A percentile compares a stretch with the other conserved stretches of the same genome.
These are phyloP conservation scores for Apostasia ramifera DNA, from an alignment of 106 monocot species.

Conservation along the genomic window DNA sequence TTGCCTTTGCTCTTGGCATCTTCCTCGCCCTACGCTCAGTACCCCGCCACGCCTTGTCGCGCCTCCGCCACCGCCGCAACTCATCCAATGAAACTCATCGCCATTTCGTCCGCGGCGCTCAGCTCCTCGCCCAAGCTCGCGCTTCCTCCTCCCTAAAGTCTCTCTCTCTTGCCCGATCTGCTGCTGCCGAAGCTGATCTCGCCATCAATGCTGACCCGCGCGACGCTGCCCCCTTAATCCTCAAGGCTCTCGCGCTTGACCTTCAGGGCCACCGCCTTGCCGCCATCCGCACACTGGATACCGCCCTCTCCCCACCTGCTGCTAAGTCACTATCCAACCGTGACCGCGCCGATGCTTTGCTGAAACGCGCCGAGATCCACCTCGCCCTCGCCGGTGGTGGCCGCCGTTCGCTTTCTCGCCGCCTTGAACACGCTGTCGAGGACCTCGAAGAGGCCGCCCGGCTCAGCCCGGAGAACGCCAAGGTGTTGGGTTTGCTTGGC, in stretches of 20 bases:
- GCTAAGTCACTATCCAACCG: constrained; percentile 42
- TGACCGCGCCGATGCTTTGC: constrained; percentile 69
- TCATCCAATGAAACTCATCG: constrained; percentile 37
- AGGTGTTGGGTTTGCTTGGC: constrained; percentile 49
- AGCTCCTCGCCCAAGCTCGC: constrained; percentile 70
- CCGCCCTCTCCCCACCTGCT: constrained; percentile 54
- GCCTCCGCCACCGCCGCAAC: constrained; percentile 35
- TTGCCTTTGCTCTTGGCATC: constrained; percentile 29
- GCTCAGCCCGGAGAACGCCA: constrained; percentile 47
- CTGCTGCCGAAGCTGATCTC: constrained; percentile 47
- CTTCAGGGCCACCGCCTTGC: constrained; percentile 54
- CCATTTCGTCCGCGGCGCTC: constrained; percentile 83
- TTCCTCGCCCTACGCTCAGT: constrained; percentile 47
- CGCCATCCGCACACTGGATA: constrained; percentile 65
- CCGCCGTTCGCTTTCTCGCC: constrained; percentile 15
- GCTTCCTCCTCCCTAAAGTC: constrained; percentile 18
- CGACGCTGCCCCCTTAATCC: constrained; percentile 72
- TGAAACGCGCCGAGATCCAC: constrained; percentile 72
- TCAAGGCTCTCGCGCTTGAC: constrained; percentile 68
- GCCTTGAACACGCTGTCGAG: constrained; percentile 36
- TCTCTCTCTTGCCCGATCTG: constrained; percentile 45
- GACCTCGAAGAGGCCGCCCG: constrained; percentile 63
- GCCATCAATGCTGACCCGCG: constrained; percentile 68
- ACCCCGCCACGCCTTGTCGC: constrained; percentile 47
- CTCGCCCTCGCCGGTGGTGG: constrained; percentile 16